Conservation (phyloP, 2,329 filamentous ascomycete species). For the Nothomitra cinnamomea region DNA sequence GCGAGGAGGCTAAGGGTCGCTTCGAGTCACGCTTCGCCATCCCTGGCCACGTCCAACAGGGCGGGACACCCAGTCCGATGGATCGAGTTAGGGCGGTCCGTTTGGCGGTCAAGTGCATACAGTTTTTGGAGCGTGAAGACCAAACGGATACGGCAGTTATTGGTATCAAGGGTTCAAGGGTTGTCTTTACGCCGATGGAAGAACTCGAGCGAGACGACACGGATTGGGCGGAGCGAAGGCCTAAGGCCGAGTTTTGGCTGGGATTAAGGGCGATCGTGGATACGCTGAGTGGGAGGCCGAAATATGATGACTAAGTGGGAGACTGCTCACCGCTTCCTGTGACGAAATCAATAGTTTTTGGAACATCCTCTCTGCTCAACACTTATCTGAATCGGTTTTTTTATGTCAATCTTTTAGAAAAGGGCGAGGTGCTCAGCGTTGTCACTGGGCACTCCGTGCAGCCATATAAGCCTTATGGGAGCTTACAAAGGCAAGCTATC, state of each 20-base stretch:
- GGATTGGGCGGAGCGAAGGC: slow-evolving; percentile 81
- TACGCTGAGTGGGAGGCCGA: slow-evolving; percentile 49
- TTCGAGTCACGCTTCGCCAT: slow-evolving; percentile 89
- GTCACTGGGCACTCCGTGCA: too few relatives aligned
- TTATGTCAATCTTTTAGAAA: too few relatives aligned
- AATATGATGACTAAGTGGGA: background rate
- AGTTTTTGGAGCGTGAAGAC: slow-evolving; percentile 70
- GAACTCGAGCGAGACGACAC: slow-evolving; percentile 70
- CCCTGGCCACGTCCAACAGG: slow-evolving; percentile 88
- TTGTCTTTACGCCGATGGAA: slow-evolving; percentile 73
- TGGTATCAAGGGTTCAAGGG: slow-evolving; percentile 76
- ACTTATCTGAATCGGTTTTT: too few relatives aligned
- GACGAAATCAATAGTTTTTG: too few relatives aligned
- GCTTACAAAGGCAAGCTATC: too few relatives aligned
- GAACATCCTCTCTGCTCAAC: too few relatives aligned
- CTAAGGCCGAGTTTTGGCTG: slow-evolving; percentile 74
- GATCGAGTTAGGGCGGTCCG: slow-evolving; percentile 84
- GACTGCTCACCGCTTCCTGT: background rate
- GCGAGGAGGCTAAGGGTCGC: slow-evolving; percentile 75
- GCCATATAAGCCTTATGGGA: too few relatives aligned
- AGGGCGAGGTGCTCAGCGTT: too few relatives aligned
- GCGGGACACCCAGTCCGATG: slow-evolving; percentile 85
- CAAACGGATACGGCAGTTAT: slow-evolving; percentile 65
- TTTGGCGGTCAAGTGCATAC: slow-evolving; percentile 83
- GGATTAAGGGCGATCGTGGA: slow-evolving; percentile 67